Evolutionary conservation across 164 flowering plant species (phyloP), one percentile per base, ranked within the genome.

Genomic region (Chimonanthus praecox): DNA sequence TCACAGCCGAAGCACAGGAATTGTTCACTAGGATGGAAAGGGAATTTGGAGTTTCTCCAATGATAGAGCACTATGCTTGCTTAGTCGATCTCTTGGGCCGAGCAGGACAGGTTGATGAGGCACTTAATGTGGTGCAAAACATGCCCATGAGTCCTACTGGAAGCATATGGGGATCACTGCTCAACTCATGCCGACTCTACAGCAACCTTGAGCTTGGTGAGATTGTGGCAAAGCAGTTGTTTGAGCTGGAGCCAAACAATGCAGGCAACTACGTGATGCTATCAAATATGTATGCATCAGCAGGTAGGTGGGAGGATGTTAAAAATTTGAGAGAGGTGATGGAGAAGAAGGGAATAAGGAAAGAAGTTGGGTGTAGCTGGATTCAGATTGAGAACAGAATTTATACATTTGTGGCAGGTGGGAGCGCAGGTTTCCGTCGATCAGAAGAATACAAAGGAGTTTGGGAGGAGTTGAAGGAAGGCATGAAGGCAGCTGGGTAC

Each of bases 141-240:
- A 85, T 85, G 83, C 86, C 86, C 47, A 72, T 82, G 82, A 76
- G 72, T 54, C 83, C 86, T 9, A 70, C 74, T 62, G 80, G 78
- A 4, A 80, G 83, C 72, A 76, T 85, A n/a, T 85, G 83, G 84
- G 86, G 88, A 11, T 83, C 83, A 20, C 70, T 85, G 67, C 81
- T 85, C 33, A 83, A 77, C 70, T 69, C 83, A 4, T 80, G 86
- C 60, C 67, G 81, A 10, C 75, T 83, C 15, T 72, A 80, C 61
- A 79, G 79, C 16, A 43, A 82, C 67, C 74, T 79, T 15, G 48
- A 73, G 21, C 69, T 82, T 5, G 86, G 71, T 16, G 88, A 83
- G 77, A 44, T 49, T n/a, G 71, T 77, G 43, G 81, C 82, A 43
- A 72, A 77, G 54, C 43, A 18, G 46, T 76, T 85, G 73, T 80